These are phyloP conservation scores for Aspergillus brasiliensis DNA, from an alignment of 2,329 filamentous ascomycete species.

Conservation along the genomic window DNA sequence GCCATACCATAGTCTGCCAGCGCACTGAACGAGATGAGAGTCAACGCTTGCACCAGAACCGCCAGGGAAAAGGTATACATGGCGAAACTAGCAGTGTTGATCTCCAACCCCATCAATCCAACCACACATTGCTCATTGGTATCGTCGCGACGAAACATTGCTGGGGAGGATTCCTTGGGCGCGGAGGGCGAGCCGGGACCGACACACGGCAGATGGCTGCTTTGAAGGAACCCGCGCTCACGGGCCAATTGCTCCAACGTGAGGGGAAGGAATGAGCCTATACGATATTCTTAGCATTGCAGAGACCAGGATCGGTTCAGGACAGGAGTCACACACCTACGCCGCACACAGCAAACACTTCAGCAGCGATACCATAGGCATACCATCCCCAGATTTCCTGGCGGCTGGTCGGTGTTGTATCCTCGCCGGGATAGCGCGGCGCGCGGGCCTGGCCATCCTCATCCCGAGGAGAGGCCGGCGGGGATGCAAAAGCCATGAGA, in stretches of 20 bases:
- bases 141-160: constrained; percentile 22
- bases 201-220: constrained; percentile 34
- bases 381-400: constrained; percentile 91
- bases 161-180: constrained; percentile 18
- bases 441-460: constrained; percentile 30
- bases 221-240: constrained; percentile 80
- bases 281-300: not conserved
- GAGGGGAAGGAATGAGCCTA: constrained; percentile 88
- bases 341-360: constrained; percentile 90
- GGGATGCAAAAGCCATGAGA: constrained; percentile 15
- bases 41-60: constrained; percentile 78
- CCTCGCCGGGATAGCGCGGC: constrained; percentile 74
- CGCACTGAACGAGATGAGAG: constrained; percentile 70
- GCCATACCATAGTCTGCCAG: constrained; percentile 74
- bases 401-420: constrained; percentile 76
- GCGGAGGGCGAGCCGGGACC: constrained; percentile 26
- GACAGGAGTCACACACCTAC: constrained; percentile 51
- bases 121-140: constrained; percentile 36
- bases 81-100: constrained; percentile 44
- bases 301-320: not conserved
- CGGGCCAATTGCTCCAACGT: constrained; percentile 88
- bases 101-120: constrained; percentile 32
- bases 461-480: constrained; percentile 16
- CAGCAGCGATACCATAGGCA: constrained; percentile 88
- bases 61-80: constrained; percentile 80